Evolutionary conservation across 2,329 filamentous ascomycete species (phyloP).

Genomic region (Epichloe glyceriae): DNA sequence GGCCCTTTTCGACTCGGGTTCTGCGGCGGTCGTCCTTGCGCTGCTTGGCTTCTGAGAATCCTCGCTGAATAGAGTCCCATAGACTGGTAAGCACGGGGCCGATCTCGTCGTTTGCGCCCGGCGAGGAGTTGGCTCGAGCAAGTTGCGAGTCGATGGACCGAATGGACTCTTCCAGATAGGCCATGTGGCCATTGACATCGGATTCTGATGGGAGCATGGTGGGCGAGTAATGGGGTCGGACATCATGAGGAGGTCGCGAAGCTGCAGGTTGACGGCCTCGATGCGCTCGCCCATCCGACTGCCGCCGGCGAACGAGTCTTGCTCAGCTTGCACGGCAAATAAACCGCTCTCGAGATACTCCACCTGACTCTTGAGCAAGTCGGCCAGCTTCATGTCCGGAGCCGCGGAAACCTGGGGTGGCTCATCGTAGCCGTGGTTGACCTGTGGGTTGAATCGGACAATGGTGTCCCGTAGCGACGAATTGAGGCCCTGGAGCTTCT

Average conservation of each 20-base stretch:
- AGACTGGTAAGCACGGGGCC: slow-evolving; percentile 40
- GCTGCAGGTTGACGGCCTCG: slow-evolving; percentile 48
- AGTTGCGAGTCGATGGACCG: slow-evolving; percentile 33
- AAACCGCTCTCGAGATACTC: slow-evolving; percentile 60
- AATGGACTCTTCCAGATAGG: slow-evolving; percentile 52
- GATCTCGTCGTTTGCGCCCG: slow-evolving; percentile 35
- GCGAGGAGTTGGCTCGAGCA: slow-evolving; percentile 19
- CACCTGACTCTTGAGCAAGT: slow-evolving; percentile 43
- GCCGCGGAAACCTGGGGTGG: slow-evolving; percentile 23
- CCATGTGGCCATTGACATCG: slow-evolving; percentile 52
- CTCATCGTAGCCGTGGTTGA: slow-evolving; percentile 31
- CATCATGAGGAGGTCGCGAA: slow-evolving; percentile 44
- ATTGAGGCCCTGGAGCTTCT: slow-evolving; percentile 56
- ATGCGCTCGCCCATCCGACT: slow-evolving; percentile 39
- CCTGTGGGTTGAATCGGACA: slow-evolving; percentile 45
- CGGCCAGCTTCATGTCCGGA: slow-evolving; percentile 27
- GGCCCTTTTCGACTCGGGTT: slow-evolving; percentile 41
- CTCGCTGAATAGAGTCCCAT: slow-evolving; percentile 42
- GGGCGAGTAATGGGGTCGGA: slow-evolving; percentile 35
- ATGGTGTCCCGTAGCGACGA: slow-evolving; percentile 53
- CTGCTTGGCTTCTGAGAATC: slow-evolving; percentile 40
- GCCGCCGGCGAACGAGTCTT: slow-evolving; percentile 25
- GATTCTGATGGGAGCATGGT: slow-evolving; percentile 45
- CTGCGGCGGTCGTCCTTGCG: slow-evolving; percentile 40
- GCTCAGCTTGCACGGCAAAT: slow-evolving; percentile 44